Conservation (phyloP, 202 grass and related monocot species). For the Sporobolus alterniflorus region DNA sequence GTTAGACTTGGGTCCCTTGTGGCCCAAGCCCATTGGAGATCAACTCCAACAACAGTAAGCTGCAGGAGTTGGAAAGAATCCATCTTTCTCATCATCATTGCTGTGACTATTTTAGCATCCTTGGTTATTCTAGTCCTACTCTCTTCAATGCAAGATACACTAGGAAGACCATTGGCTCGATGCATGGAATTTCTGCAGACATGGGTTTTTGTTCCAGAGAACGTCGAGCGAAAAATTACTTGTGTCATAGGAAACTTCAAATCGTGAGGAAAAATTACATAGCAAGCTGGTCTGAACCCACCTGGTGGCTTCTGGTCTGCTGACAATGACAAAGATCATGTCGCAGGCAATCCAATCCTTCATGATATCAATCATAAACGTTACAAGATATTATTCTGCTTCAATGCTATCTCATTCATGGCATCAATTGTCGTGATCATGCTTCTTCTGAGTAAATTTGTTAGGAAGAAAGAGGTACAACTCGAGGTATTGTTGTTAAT, state of each 20-base stretch:
- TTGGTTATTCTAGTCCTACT: constrained; percentile 46
- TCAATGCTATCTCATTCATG: constrained; percentile 65
- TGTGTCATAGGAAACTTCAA: background rate
- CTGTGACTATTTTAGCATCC: constrained; percentile 42
- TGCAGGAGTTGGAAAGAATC: constrained; percentile 13
- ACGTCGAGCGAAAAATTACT: background rate
- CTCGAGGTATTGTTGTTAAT: constrained; percentile 43
- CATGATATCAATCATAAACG: constrained; percentile 34
- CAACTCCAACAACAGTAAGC: too few relatives aligned
- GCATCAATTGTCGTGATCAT: constrained; percentile 58
- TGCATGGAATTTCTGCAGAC: constrained; percentile 7
- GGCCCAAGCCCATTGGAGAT: too few relatives aligned
- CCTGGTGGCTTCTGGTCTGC: constrained; percentile 61
- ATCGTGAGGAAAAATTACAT: constrained; percentile 7
- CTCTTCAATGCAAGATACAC: background rate
- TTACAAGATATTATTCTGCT: constrained; percentile 60
- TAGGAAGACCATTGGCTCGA: background rate
- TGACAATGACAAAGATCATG: background rate
- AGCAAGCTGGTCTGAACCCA: constrained; percentile 62
- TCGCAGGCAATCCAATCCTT: constrained; percentile 41
- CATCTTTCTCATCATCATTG: constrained; percentile 33
- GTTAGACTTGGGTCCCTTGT: too few relatives aligned
- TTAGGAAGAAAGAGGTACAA: constrained; percentile 12
- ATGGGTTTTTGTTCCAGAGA: background rate
- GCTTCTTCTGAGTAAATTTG: constrained; percentile 47